Conservation (phyloP, 306 rosid genomes). For the Lupinus albus region DNA sequence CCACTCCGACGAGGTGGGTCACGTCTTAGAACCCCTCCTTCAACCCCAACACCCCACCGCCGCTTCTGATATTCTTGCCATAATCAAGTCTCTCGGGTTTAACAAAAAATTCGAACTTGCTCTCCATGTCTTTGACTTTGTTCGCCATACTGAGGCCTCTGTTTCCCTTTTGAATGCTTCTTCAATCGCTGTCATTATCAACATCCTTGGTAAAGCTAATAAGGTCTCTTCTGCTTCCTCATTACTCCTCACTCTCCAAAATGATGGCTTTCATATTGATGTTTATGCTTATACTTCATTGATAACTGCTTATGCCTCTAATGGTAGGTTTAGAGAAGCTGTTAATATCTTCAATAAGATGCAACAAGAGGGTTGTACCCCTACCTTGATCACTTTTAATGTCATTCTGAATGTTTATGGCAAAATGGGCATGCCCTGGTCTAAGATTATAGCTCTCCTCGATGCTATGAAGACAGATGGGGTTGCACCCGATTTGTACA, state of each 20-base stretch:
- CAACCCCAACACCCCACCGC: slow-evolving; percentile 24
- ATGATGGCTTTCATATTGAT: too few species aligned
- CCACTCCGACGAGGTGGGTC: slow-evolving; percentile 41
- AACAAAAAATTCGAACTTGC: slow-evolving; percentile 63
- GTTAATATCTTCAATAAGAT: slow-evolving; percentile 65
- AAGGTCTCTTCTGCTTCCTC: too few species aligned
- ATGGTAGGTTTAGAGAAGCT: slow-evolving; percentile 77
- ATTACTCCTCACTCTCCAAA: too few species aligned
- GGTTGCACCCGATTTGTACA: slow-evolving; percentile 76
- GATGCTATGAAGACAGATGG: slow-evolving; percentile 60
- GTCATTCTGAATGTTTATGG: slow-evolving; percentile 82
- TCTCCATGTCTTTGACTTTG: slow-evolving; percentile 61
- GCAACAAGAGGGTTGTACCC: slow-evolving; percentile 71
- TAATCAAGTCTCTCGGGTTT: slow-evolving; percentile 68
- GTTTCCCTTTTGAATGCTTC: slow-evolving; percentile 51
- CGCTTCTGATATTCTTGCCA: slow-evolving; percentile 59
- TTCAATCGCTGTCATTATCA: slow-evolving; percentile 63
- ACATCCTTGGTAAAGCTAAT: slow-evolving; percentile 41
- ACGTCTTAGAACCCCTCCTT: slow-evolving; percentile 43
- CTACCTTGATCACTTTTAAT: slow-evolving; percentile 78
- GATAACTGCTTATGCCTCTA: slow-evolving; percentile 71
- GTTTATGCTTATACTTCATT: slow-evolving; percentile 49
- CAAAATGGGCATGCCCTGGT: slow-evolving; percentile 94
- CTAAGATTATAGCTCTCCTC: slow-evolving; percentile 55
- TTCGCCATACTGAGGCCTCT: slow-evolving; percentile 44